Percentiles rank a stretch among this genome's conserved stretches.
Evolutionary conservation across 1,139 yeast genomes (phyloP).

Genomic region (Eremothecium cymbalariae): DNA sequence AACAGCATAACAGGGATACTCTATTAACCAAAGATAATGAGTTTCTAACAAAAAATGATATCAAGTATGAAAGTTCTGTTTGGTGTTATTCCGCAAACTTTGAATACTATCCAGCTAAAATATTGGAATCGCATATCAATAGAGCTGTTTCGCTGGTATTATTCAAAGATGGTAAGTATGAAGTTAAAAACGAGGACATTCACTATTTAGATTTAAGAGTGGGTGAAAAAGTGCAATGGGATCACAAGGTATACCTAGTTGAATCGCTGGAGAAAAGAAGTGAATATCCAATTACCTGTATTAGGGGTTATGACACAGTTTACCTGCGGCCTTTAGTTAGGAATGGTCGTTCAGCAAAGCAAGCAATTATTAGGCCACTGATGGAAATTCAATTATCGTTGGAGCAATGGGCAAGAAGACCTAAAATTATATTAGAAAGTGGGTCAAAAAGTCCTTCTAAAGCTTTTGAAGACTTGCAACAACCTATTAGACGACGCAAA

Average conservation of each 20-base stretch:
- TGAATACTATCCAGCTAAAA: slow-evolving; percentile 32
- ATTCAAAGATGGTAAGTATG: slow-evolving; percentile 19
- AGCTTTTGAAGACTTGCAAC: slow-evolving; percentile 16
- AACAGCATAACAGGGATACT: too few species aligned
- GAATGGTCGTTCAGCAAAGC: slow-evolving; percentile 19
- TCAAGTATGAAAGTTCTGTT: slow-evolving; percentile 28
- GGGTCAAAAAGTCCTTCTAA: slow-evolving; percentile 8
- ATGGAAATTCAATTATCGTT: slow-evolving; percentile 22
- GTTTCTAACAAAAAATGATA: slow-evolving; percentile 22
- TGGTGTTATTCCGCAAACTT: slow-evolving; percentile 32
- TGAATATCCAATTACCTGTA: slow-evolving; percentile 37
- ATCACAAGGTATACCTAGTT: slow-evolving; percentile 34
- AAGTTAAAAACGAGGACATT: slow-evolving; percentile 22
- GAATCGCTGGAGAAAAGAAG: slow-evolving; percentile 39
- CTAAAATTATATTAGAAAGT: slow-evolving; percentile 18
- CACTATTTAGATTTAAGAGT: slow-evolving; percentile 34
- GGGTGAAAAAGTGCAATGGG: slow-evolving; percentile 36
- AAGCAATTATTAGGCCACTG: slow-evolving; percentile 16
- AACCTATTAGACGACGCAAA: slow-evolving; percentile 23
- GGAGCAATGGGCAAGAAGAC: slow-evolving; percentile 29
- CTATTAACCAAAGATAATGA: slow-evolving; percentile 16
- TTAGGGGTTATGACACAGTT: slow-evolving; percentile 51
- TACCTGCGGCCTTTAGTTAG: slow-evolving; percentile 31
- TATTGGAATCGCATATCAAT: slow-evolving; percentile 13
- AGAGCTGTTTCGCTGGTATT: slow-evolving; percentile 17